Evolutionary conservation across 352 stramenopile genomes (phyloP).

Genomic region (Phytophthora aleatoria): DNA sequence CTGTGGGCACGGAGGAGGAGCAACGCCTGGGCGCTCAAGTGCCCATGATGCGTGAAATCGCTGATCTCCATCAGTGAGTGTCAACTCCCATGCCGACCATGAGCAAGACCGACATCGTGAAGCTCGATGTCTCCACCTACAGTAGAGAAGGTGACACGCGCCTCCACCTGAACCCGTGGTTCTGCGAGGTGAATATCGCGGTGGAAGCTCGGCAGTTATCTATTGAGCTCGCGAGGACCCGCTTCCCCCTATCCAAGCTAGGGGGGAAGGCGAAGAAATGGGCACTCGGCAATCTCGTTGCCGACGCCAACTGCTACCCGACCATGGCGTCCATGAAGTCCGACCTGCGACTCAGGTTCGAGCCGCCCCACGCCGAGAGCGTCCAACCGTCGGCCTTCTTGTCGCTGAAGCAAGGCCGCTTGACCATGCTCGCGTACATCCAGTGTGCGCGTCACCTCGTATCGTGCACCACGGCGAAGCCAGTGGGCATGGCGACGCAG

Average conservation of each 20-base stretch:
- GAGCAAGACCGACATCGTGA: constrained; percentile 15
- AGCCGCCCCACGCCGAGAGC: constrained; percentile 22
- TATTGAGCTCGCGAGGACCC: not conserved
- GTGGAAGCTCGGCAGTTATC: constrained; percentile 25
- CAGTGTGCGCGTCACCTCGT: constrained; percentile 25
- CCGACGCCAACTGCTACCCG: constrained; percentile 14
- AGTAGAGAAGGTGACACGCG: constrained; percentile 17
- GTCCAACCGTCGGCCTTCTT: constrained; percentile 13
- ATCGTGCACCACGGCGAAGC: constrained; percentile 14
- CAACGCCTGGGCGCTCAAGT: no score
- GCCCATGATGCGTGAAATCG: no score
- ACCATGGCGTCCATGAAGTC: not conserved
- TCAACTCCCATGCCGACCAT: no score
- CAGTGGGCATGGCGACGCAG: constrained; percentile 26
- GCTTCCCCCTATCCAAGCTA: constrained; percentile 21
- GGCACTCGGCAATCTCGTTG: constrained; percentile 19
- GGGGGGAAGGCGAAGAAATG: constrained; percentile 13
- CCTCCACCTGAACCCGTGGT: not conserved
- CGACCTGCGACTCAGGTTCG: constrained; percentile 17
- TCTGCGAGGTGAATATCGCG: constrained; percentile 29
- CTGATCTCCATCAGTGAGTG: no score
- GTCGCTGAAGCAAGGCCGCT: constrained; percentile 19
- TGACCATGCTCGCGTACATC: constrained; percentile 29
- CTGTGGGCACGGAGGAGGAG: no score
- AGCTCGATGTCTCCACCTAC: constrained; percentile 39